Evolutionary conservation across 2,329 filamentous ascomycete genomes (phyloP), one percentile per base, ranked within the genome.

Genomic region (Zalaria obscura): DNA sequence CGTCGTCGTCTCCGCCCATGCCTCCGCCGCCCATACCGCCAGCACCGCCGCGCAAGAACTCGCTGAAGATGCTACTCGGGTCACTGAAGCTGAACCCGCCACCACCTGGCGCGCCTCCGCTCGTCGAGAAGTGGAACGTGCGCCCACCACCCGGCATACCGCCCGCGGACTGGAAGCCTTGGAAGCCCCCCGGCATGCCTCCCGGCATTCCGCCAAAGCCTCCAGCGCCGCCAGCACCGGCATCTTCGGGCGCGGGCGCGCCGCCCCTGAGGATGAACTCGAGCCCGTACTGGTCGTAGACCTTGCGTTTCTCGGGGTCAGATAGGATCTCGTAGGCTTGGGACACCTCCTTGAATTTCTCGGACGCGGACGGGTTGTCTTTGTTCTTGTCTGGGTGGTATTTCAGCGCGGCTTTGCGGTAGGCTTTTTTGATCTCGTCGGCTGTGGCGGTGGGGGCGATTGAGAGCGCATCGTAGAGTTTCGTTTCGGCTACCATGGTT

Each of bases 271-370:
- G 72, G 40, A 98, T 73, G 66, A 89, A 94, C 55, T 96, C 91
- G 47, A 96, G 80, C 47, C 91, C 91, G 62, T 80, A 95, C 58
- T 89, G 80, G 60, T 98, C 91, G 61, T 98, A 98, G 35, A 80
- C 80, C 63, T 93, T 91, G 55, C 91, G 82, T 67, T 96, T 98
- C 60, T 96, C 88, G 45, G 89, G 88, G 55, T 98, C 91, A 47
- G 86, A 93, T 3, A 98, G 78, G 52, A 98, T 93, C 66, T 98
- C 91, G 68, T 95, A 98, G 43, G 91, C 91, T 67, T 96, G 88
- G 1, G 87, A 94, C n/a, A 87, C 83, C 62, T 96, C 91, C 67
- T 98, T 98, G 73, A 98, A 98, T 65, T 89, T 95, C 60, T 96
- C 91, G 46, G 77, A 71, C 5, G 89, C 85, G 40, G 77, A 67